Base-by-base conservation (phyloP, 352 stramenopile genomes). In the Pythium myriotylum region DNA sequence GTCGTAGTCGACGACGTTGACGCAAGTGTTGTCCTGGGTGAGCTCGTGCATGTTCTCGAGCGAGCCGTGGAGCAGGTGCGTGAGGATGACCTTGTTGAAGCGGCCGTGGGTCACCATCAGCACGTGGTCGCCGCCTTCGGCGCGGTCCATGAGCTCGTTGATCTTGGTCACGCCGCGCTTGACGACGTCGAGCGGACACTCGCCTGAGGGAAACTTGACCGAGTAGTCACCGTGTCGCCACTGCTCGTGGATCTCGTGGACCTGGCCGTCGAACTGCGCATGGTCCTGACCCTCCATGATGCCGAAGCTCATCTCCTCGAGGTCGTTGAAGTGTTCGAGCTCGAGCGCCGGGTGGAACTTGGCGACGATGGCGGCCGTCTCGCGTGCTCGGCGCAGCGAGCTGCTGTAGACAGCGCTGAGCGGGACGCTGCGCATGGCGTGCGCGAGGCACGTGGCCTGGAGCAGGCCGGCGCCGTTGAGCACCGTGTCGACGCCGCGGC, bases 301-400 rank as follows among this genome's bases (percentile, higher is more conserved):
- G 9, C 85, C 85, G 54, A 92, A 94, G 68, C 84, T 92, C 85
- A 94, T 94, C 60, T 94, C 85, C 51, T 94, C 83, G 9, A 94
- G 65, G 29, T 92, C 83, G 17, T 65, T 20, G 57, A 91, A 86
- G n/a, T 74, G 33, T 63, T 88, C 61, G 50, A 88, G 63, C 56
- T 79, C 64, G 37, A 89, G 54, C 59, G 81, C 77, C 22, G 76
- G 72, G 63, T 91, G 79, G 22, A 68, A 61, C 32, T 88, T 67
- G 14, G 77, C 66, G 8, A 91, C 79, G 14, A 74, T 70, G 16
- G 67, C 40, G 4, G 83, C 78, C 1, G 80, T 92, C 65, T 91
- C 74, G 17, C 62, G 59, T 9, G 79, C 78, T 37, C 82, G 79
- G n/a, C 62, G 64, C 47, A 88, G 62, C 9, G 67, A 57, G 62